Evolutionary conservation across 805 yeast genomes (phyloP).

Genomic region (Maudiozyma bulderi): DNA sequence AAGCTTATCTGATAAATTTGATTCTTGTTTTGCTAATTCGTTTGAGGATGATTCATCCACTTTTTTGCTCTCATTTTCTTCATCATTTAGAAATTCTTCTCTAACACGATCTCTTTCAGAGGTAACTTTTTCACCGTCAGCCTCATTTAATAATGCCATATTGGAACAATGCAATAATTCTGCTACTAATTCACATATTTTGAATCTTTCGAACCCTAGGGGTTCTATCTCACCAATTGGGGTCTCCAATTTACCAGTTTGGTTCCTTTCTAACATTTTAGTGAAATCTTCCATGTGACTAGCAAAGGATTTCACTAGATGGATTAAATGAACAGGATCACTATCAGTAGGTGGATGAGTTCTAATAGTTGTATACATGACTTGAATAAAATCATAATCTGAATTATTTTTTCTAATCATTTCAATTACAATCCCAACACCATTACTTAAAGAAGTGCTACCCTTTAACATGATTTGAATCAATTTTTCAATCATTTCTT

Average conservation of each 20-base stretch:
- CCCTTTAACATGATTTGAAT: conserved; percentile 70
- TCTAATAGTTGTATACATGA: conserved; percentile 67
- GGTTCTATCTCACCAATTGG: conserved; percentile 56
- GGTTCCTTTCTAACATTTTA: conserved; percentile 39
- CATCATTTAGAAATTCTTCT: conserved; percentile 18
- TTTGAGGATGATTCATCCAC: background rate
- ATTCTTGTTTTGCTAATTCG: background rate
- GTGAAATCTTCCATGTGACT: conserved; percentile 62
- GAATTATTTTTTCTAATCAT: conserved; percentile 90
- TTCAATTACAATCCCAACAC: conserved; percentile 90
- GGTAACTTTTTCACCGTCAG: conserved; percentile 57
- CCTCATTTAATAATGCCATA: conserved; percentile 81
- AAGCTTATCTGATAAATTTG: conserved; percentile 1
- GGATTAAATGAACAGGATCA: conserved; percentile 87
- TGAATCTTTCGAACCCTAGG: conserved; percentile 85
- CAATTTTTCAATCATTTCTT: conserved; percentile 51
- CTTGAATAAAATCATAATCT: conserved; percentile 85
- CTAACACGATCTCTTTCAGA: conserved; percentile 62
- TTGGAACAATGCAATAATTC: conserved; percentile 94
- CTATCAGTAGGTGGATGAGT: conserved; percentile 87
- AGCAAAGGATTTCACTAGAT: conserved; percentile 68
- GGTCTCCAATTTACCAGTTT: conserved; percentile 27
- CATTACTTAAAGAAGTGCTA: conserved; percentile 82
- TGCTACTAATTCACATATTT: conserved; percentile 85
- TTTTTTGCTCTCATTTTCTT: conserved; percentile 3